Evolutionary conservation across 1,284 basidiomycete species (phyloP).

Genomic region (Mrakiaceae sp.): DNA sequence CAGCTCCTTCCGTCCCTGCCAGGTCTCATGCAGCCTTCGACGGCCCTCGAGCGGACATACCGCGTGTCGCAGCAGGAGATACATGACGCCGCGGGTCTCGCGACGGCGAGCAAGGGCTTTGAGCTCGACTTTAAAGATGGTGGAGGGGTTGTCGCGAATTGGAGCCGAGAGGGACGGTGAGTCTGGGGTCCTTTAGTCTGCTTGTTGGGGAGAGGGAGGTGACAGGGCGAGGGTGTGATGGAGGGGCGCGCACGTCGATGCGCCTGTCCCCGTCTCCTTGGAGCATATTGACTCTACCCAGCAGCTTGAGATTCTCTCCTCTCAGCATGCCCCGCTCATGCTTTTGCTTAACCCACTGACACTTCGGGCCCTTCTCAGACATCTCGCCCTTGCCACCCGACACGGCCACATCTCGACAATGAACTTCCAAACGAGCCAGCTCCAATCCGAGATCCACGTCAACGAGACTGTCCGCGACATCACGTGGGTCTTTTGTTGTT

Average conservation of each 20-base stretch:
- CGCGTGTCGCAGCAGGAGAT: constrained; percentile 74
- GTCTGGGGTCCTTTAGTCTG: constrained; percentile 25
- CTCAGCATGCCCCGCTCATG: background rate
- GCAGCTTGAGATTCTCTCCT: background rate
- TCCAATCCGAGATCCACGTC: constrained; percentile 81
- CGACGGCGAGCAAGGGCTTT: constrained; percentile 60
- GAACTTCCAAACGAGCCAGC: constrained; percentile 80
- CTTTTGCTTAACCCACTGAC: no score
- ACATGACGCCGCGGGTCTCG: constrained; percentile 52
- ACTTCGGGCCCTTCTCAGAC: constrained; percentile 39
- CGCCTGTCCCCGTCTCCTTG: no score
- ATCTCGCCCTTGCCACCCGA: constrained; percentile 69
- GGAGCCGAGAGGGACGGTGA: constrained; percentile 81
- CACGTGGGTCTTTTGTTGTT: constrained; percentile 43
- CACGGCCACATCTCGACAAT: constrained; percentile 88
- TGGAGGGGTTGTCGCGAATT: constrained; percentile 68
- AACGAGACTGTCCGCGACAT: constrained; percentile 84
- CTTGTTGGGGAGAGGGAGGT: background rate
- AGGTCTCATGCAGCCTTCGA: constrained; percentile 60
- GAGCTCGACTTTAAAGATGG: constrained; percentile 78
- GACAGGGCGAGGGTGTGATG: background rate
- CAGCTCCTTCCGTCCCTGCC: constrained; percentile 46
- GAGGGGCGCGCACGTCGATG: background rate
- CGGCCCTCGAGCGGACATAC: constrained; percentile 79
- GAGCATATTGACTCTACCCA: no score